These are phyloP conservation scores for Aureobasidium sp. DNA, from an alignment of 2,329 filamentous ascomycete species.

Conservation along the genomic window DNA sequence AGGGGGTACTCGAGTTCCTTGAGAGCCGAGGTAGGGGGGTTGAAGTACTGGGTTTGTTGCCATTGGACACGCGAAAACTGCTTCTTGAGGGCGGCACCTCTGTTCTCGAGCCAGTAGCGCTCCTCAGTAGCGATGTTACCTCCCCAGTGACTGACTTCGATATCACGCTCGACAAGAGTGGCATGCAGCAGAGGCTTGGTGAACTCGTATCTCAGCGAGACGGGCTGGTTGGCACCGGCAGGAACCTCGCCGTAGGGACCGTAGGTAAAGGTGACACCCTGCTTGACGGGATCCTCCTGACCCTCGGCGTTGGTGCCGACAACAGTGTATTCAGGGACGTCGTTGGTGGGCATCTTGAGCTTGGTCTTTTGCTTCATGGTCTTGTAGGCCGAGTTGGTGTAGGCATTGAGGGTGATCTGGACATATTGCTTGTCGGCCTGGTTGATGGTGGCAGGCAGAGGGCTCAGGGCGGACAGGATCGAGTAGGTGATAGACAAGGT, in stretches of 20 bases:
- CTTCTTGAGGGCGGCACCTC: constrained; percentile 61
- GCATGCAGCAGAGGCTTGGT: constrained; percentile 83
- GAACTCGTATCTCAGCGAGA: constrained; percentile 85
- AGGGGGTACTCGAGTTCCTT: constrained; percentile 77
- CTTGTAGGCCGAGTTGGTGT: constrained; percentile 71
- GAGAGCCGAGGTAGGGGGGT: constrained; percentile 66
- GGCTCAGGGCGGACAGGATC: constrained; percentile 66
- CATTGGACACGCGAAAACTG: constrained; percentile 43
- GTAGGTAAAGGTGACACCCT: constrained; percentile 80
- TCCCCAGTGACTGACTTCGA: constrained; percentile 97
- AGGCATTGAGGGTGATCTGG: constrained; percentile 75
- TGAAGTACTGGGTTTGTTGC: constrained; percentile 54
- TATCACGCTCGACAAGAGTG: constrained; percentile 71
- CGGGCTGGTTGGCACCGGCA: constrained; percentile 64
- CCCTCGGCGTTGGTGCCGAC: constrained; percentile 46
- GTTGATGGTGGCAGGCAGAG: constrained; percentile 72
- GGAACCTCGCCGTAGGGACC: constrained; percentile 77
- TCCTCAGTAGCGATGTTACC: constrained; percentile 95
- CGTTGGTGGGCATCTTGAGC: constrained; percentile 71
- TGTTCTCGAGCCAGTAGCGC: constrained; percentile 79
- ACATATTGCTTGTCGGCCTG: constrained; percentile 85
- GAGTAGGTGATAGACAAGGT: constrained; percentile 84
- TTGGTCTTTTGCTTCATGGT: constrained; percentile 96
- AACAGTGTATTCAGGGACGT: constrained; percentile 78
- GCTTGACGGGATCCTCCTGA: constrained; percentile 65